Base-by-base conservation (phyloP, 2,329 filamentous ascomycete genomes). In the Exophiala mesophila region DNA sequence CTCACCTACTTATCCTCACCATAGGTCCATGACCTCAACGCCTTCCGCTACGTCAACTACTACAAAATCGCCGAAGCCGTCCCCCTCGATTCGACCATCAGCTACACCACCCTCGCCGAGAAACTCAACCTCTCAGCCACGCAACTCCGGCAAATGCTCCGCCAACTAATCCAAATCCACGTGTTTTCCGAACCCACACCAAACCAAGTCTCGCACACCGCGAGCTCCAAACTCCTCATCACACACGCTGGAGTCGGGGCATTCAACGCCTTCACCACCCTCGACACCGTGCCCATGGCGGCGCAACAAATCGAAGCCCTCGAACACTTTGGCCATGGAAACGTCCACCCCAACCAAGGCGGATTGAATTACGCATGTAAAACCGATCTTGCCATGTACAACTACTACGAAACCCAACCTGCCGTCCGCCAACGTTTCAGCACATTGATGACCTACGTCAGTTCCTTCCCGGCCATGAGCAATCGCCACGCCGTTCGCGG, bases 331-430 rank as follows among this genome's bases (percentile, higher is more conserved):
- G 50, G 47, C 5, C 49, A 52, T 36, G 49, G 43, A 1, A 55
- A 50, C 5, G 34, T 38, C 1, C 43, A 49, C 7, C 53, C 52
- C 12, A 55, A 54, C 24, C 30, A 59, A 29, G 56, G 55, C 0
- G 59, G 52, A 3, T 54, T 55, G 9, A 59, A 58, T 35, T 33
- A 65, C 13, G 61, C 63, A 1, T 53, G 52, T 31, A 44, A 48
- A 10, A 58, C 55, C 2, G 54, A 56, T 17, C 34, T 57, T 20
- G 49, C 58, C 1, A 60, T 63, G 44, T 70, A 65, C 43, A 57
- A 44, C 13, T 52, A 48, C 39, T 52, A 49, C 34, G 49, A 52
- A 33, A 34, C 30, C 13, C 15, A 41, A 3, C 31, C 39, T 6
- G 30, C 17, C n/a, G 33, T 45, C 33, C 28, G 47, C 18, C 36